Evolutionary conservation across 495 filamentous ascomycete species (phyloP).

Genomic region (Choiromyces venosus): DNA sequence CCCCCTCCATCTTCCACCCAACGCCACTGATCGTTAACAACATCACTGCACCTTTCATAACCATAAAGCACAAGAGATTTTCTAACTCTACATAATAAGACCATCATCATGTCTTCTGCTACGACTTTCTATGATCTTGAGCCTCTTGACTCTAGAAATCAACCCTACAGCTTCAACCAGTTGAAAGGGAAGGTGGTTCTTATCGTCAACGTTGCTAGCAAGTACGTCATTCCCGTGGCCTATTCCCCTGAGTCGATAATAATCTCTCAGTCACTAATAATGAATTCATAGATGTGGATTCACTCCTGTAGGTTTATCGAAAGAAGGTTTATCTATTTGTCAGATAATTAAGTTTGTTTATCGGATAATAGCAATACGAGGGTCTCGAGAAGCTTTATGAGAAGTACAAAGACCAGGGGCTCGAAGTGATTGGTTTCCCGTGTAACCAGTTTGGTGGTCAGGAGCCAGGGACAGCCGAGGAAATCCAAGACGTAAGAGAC

Average conservation of each 20-base stretch:
- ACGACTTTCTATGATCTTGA: conserved; percentile 90
- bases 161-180: conserved; percentile 58
- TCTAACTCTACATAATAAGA: background rate
- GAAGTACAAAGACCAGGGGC: conserved; percentile 62
- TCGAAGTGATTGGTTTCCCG: conserved; percentile 88
- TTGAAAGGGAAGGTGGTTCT: conserved; percentile 89
- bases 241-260: background rate
- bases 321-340: background rate
- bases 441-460: conserved; percentile 96
- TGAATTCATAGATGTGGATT: conserved; percentile 65
- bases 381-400: conserved; percentile 90
- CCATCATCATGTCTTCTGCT: conserved; percentile 70
- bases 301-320: conserved; percentile 54
- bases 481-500: conserved; percentile 82
- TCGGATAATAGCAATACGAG: conserved; percentile 59
- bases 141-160: conserved; percentile 60
- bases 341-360: background rate
- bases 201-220: conserved; percentile 95
- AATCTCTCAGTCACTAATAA: background rate
- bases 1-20: background rate
- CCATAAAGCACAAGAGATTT: background rate
- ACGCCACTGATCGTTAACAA: background rate
- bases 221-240: conserved; percentile 44
- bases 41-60: conserved; percentile 1
- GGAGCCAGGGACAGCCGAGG: conserved; percentile 81